Conservation (phyloP, 1,284 basidiomycete species). For the Cryptococcus sp. region DNA sequence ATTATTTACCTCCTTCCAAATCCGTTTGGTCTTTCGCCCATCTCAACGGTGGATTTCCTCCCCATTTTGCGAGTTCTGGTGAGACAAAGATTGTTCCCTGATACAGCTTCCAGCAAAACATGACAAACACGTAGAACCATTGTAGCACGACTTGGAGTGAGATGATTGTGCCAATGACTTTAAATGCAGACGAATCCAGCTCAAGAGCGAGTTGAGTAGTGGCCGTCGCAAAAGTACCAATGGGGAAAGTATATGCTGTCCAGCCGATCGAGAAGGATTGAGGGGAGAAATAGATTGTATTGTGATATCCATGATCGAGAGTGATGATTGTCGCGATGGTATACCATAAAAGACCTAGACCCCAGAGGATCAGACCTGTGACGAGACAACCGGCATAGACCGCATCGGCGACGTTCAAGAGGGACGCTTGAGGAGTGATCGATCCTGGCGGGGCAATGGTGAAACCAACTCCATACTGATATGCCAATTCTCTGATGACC, state of each 20-base stretch:
- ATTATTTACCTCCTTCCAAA: too few species aligned
- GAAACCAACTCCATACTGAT: conserved; percentile 35
- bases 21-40: background rate
- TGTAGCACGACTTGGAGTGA: conserved; percentile 54
- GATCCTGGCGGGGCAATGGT: conserved; percentile 33
- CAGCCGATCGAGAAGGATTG: conserved; percentile 34
- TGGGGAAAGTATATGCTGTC: conserved; percentile 47
- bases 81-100: conserved; percentile 53
- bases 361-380: conserved; percentile 49
- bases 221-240: conserved; percentile 61
- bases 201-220: conserved; percentile 55
- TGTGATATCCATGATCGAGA: conserved; percentile 17
- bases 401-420: conserved; percentile 40
- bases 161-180: conserved; percentile 56
- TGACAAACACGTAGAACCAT: conserved; percentile 55
- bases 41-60: background rate
- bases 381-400: conserved; percentile 44
- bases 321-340: conserved; percentile 39
- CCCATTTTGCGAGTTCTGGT: conserved; percentile 28
- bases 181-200: conserved; percentile 55
- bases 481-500: conserved; percentile 50
- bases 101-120: conserved; percentile 49
- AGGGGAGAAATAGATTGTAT: conserved; percentile 16
- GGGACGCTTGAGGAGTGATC: conserved; percentile 24
- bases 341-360: conserved; percentile 50